These are phyloP conservation scores for Leptomonas pyrrhocoris DNA, from an alignment of 208 protist genomes.

Conservation along the genomic window DNA sequence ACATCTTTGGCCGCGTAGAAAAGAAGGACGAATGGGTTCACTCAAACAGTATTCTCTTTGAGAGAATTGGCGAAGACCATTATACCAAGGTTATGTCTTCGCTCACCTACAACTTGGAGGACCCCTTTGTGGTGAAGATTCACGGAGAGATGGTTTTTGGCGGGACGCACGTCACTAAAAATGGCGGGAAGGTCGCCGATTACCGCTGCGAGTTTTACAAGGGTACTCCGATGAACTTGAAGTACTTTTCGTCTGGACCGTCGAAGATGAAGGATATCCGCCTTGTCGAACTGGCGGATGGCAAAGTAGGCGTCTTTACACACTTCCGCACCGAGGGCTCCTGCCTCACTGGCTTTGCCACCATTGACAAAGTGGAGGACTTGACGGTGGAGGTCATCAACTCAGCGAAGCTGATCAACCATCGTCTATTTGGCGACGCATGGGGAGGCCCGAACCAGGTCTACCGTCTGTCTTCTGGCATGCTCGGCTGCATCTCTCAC, in stretches of 20 bases:
- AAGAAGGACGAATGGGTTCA: constrained; percentile 59
- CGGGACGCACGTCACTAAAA: constrained; percentile 56
- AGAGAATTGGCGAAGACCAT: constrained; percentile 44
- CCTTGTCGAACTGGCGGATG: constrained; percentile 49
- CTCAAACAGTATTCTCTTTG: constrained; percentile 54
- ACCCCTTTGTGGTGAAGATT: constrained; percentile 64
- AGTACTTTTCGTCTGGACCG: constrained; percentile 56
- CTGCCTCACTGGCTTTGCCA: constrained; percentile 57
- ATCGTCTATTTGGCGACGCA: constrained; percentile 52
- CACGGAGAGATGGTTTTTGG: constrained; percentile 69
- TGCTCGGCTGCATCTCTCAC: constrained; percentile 54
- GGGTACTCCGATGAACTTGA: constrained; percentile 39
- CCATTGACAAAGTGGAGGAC: constrained; percentile 55
- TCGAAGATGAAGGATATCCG: constrained; percentile 68
- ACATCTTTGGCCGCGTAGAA: constrained; percentile 67
- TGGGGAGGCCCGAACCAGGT: constrained; percentile 60
- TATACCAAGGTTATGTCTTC: constrained; percentile 32
- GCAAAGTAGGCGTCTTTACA: constrained; percentile 63
- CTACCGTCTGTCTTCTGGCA: constrained; percentile 46
- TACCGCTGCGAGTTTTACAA: constrained; percentile 70
- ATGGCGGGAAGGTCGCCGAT: constrained; percentile 38
- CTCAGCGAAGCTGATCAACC: constrained; percentile 55
- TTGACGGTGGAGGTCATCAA: constrained; percentile 56
- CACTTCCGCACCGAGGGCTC: constrained; percentile 54
- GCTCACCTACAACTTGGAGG: constrained; percentile 56